These are phyloP conservation scores for Coemansia erecta DNA, from an alignment of 192 early-diverging fungal genomes.

Conservation along the genomic window DNA sequence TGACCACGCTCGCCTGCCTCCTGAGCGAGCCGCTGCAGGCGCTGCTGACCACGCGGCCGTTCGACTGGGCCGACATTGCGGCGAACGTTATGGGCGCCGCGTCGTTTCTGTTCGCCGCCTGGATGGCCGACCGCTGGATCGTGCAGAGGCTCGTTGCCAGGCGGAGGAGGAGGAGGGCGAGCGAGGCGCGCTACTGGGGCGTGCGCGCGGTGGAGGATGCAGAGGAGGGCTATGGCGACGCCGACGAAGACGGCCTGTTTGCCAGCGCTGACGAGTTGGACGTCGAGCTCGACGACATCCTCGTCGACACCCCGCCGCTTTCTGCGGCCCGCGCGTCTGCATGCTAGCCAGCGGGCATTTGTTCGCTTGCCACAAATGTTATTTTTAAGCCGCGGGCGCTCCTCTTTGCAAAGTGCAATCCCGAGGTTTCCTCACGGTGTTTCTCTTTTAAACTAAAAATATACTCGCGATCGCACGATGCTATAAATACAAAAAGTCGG, in stretches of 20 bases:
- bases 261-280: conserved; percentile 23
- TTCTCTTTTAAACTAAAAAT: too few species aligned
- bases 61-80: conserved; percentile 40
- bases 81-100: conserved; percentile 35
- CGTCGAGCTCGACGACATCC: conserved; percentile 48
- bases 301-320: conserved; percentile 21
- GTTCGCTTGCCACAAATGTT: too few species aligned
- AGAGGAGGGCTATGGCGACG: conserved; percentile 4
- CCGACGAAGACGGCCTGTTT: conserved; percentile 12
- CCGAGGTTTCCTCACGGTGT: too few species aligned
- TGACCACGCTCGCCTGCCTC: conserved; percentile 12
- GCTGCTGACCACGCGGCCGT: conserved; percentile 30
- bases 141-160: conserved; percentile 20
- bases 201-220: conserved; percentile 1
- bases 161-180: neutral
- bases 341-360: too few species aligned
- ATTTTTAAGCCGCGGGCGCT: too few species aligned
- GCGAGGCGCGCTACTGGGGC: conserved; percentile 23
- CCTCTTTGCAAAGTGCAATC: too few species aligned
- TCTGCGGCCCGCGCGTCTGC: neutral
- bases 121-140: conserved; percentile 43
- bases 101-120: conserved; percentile 37
- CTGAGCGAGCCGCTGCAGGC: conserved; percentile 41
- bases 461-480: too few species aligned
- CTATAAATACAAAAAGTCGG: too few species aligned